Evolutionary conservation across 805 yeast species (phyloP).

Genomic region (Candida loeiensis): DNA sequence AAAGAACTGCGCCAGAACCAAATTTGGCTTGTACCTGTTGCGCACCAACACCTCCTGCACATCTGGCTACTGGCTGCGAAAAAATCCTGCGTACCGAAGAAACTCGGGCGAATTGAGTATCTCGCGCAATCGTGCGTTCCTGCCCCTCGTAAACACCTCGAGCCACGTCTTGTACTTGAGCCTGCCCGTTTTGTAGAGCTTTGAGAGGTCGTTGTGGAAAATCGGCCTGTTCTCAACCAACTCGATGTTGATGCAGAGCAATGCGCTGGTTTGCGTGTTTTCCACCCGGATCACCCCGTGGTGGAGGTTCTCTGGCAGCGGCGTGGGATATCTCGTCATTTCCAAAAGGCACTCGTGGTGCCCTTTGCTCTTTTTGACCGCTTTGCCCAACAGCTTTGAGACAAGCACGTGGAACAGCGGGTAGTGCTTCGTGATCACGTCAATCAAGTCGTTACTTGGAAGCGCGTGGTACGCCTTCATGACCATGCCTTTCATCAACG

Average conservation of each 20-base stretch:
- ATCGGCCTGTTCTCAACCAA: background rate
- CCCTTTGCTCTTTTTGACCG: too few species aligned
- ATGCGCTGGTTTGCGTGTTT: constrained; percentile 4
- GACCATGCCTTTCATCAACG: too few species aligned
- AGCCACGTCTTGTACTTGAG: constrained; percentile 6
- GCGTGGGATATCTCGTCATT: too few species aligned
- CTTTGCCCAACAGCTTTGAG: too few species aligned
- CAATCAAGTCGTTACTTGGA: too few species aligned
- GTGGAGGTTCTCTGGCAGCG: too few species aligned
- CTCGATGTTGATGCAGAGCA: constrained; percentile 4
- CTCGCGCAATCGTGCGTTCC: background rate
- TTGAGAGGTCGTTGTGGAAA: constrained; percentile 1
- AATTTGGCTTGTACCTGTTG: constrained; percentile 4
- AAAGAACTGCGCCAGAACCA: constrained; percentile 14
- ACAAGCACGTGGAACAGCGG: too few species aligned
- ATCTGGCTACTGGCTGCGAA: constrained; percentile 5
- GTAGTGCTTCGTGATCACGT: too few species aligned
- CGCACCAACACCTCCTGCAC: constrained; percentile 1
- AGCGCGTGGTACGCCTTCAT: too few species aligned
- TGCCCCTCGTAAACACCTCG: background rate
- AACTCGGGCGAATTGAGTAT: constrained; percentile 11
- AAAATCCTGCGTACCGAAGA: constrained; percentile 10
- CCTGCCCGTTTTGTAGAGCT: constrained; percentile 6
- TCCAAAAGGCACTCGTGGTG: too few species aligned
- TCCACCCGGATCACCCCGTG: background rate